phyloP scores from a whole-genome alignment of 169 alveolate genomes.

The Plasmodium yoelii region DNA sequence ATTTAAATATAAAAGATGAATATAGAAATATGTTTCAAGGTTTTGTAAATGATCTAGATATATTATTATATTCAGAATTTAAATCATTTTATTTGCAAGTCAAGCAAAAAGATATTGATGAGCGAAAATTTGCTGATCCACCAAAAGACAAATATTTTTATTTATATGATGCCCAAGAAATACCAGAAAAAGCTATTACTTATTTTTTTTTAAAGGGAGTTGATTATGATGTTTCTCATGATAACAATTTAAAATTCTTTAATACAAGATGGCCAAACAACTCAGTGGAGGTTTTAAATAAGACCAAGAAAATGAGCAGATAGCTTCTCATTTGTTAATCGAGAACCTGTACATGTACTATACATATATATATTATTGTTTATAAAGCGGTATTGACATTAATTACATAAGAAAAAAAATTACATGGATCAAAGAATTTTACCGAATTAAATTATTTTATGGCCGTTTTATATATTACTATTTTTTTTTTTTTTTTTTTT shows the following conservation, averaged over 20 bases:
- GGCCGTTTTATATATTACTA: too few species aligned
- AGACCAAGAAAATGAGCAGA: slow-evolving; percentile 2
- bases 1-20: slow-evolving; percentile 76
- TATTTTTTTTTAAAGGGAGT: slow-evolving; percentile 68
- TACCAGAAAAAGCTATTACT: slow-evolving; percentile 52
- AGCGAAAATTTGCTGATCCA: slow-evolving; percentile 43
- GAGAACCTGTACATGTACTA: too few species aligned
- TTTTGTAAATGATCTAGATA: slow-evolving; percentile 59
- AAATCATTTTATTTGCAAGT: slow-evolving; percentile 61
- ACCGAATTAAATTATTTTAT: too few species aligned
- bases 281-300: slow-evolving; percentile 63
- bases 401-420: background rate
- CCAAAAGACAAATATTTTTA: slow-evolving; percentile 75
- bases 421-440: background rate
- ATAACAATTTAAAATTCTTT: slow-evolving; percentile 52
- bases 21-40: slow-evolving; percentile 49
- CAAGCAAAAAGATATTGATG: slow-evolving; percentile 67
- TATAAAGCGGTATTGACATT: background rate
- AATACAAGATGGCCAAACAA: slow-evolving; percentile 76
- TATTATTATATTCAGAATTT: slow-evolving; percentile 65
- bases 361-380: background rate
- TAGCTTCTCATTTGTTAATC: slow-evolving; percentile 3
- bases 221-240: slow-evolving; percentile 63
- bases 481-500: too few species aligned
- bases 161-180: slow-evolving; percentile 71